Conservation (phyloP, 805 yeast species). For the Starmerella gropengiesseri region DNA sequence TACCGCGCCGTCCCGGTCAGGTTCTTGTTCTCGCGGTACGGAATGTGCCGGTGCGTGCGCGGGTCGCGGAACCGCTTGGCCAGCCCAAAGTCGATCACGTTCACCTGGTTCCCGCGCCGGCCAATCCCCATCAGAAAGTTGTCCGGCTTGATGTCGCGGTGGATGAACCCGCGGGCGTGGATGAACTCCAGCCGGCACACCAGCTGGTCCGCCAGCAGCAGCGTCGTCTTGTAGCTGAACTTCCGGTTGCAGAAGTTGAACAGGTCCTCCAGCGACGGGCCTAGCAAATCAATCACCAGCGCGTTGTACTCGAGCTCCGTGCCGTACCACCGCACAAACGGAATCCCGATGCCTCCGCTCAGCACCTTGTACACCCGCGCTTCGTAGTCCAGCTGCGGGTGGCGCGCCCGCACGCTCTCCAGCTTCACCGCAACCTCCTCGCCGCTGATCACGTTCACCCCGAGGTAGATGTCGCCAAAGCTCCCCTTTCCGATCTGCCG, state of each 20-base stretch:
- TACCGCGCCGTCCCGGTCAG: conserved; percentile 96
- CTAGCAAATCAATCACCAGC: conserved; percentile 89
- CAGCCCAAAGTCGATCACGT: conserved; percentile 86
- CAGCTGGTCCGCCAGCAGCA: conserved; percentile 86
- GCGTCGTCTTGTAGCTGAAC: conserved; percentile 85
- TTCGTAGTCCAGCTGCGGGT: conserved; percentile 94
- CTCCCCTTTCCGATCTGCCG: conserved; percentile 96
- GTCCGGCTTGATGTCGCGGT: conserved; percentile 75
- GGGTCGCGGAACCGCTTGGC: conserved; percentile 93
- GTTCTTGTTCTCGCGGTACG: conserved; percentile 91
- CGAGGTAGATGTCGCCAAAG: conserved; percentile 90
- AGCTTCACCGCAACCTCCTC: conserved; percentile 96
- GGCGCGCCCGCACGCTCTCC: conserved; percentile 81
- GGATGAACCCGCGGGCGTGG: conserved; percentile 87
- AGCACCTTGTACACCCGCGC: conserved; percentile 90
- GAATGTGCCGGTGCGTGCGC: conserved; percentile 85
- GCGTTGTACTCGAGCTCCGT: conserved; percentile 94
- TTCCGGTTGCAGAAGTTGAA: conserved; percentile 93
- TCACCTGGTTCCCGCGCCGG: conserved; percentile 86
- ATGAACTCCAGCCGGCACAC: conserved; percentile 89
- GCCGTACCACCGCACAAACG: conserved; percentile 94
- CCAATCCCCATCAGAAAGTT: conserved; percentile 84
- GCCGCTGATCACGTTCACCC: conserved; percentile 83
- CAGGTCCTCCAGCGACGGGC: conserved; percentile 89
- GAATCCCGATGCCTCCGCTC: conserved; percentile 95